phyloP scores from a whole-genome alignment of 2,329 filamentous ascomycete genomes.

The Aspergillus tanneri region DNA sequence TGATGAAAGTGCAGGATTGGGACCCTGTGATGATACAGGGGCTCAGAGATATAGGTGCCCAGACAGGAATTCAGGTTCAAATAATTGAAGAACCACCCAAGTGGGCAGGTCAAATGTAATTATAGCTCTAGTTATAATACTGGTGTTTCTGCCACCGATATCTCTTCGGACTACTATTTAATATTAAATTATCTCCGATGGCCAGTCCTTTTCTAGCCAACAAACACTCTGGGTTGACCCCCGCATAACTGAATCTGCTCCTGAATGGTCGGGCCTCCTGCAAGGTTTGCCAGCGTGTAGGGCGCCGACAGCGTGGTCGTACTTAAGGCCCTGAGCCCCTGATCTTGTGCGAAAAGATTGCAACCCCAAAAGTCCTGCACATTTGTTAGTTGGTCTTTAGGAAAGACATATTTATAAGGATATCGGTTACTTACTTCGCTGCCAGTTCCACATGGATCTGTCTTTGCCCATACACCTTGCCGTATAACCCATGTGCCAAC shows the following conservation, averaged over 20 bases:
- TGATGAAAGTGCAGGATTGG: constrained; percentile 3
- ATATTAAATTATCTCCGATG: neutral
- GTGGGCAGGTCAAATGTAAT: neutral
- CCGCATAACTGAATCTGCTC: constrained; percentile 6
- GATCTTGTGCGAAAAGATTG: constrained; percentile 2
- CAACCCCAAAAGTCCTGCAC: neutral
- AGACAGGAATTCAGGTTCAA: constrained; percentile 7
- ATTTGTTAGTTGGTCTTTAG: neutral
- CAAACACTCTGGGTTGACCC: constrained; percentile 3
- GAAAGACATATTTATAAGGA: neutral
- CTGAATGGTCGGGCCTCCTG: neutral
- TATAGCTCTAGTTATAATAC: neutral
- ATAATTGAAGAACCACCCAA: too few species aligned
- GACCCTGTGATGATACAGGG: constrained; percentile 1
- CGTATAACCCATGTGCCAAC: neutral
- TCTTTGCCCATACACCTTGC: neutral
- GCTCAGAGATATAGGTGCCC: constrained; percentile 9
- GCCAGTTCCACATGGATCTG: constrained; percentile 3
- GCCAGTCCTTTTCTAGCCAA: neutral
- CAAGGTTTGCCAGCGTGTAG: constrained; percentile 2
- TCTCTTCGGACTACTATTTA: neutral
- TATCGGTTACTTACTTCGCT: neutral
- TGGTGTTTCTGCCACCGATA: neutral
- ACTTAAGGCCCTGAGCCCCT: neutral
- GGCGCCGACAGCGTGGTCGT: neutral